Evolutionary conservation across 768 basidiomycete genomes (phyloP), one percentile per base, ranked within the genome.

Genomic region (Rhodocollybia butyracea): DNA sequence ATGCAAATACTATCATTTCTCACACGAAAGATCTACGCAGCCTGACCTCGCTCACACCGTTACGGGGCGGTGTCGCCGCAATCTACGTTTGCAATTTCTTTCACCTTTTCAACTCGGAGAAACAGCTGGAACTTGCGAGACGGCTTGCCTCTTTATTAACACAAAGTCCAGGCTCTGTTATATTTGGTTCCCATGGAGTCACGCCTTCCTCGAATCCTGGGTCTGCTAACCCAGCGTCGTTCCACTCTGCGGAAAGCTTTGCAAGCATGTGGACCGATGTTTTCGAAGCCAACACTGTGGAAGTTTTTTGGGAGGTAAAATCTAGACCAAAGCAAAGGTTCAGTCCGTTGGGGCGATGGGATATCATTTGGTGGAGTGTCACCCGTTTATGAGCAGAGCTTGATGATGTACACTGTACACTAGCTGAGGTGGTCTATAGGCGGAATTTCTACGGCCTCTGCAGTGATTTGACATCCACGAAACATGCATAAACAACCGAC

Each of bases 21-120:
- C 63, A 27, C 42, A 63, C 13, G 17, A 11, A 29, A 2, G n/a
- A 40, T 13, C 51, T 53, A 21, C 27, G 24, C 10, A 5, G 30
- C 19, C 39, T 53, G 8, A 53, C 24, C 2, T 53, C 77, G 0
- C 67, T 85, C 32, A 80, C 69, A 19, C 73, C 75, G 5, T 68
- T 83, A 8, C 74, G 62, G 45, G 78, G 80, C 3, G 74, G 69
- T 22, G 65, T 82, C 36, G 74, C 79, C 11, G 77, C 67, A 5
- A 79, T 85, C 19, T 76, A 82, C 60, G 75, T 76, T 2, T 70
- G 75, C 12, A 66, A 76, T 5, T 69, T 85, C 64, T 84, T 86
- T 59, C 82, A 82, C 59, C 72, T 83, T 29, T 84, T 84, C 63
- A 57, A 61, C 56, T 68, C 70, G 42, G 67, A 59, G 17, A 51